Evolutionary conservation across 345 rosid genomes (phyloP), one percentile per base, ranked within the genome.

Genomic region (Lepidium didymum): DNA sequence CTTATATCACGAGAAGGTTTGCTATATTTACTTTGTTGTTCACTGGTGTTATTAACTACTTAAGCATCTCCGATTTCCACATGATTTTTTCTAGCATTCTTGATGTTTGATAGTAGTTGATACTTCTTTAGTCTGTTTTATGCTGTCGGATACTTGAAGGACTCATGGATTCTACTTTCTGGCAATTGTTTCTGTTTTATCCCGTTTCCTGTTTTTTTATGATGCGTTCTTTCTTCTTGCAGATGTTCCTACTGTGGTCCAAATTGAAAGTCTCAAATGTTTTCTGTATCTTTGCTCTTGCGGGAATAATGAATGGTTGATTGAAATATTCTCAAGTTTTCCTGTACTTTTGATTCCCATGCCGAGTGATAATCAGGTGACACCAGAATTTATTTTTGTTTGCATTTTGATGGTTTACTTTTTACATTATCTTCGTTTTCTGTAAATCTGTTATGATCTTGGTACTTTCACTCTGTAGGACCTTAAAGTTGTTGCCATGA

Each of bases 301-400:
- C 64, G 73, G 83, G 7, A 80, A 84, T 66, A 87, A 69, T 63
- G 73, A 82, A 68, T 67, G 87, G 80, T 70, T 71, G 47, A 57
- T 69, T 74, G 84, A 89, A 62, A 84, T 87, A 73, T 77, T 94
- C 27, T 83, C 82, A 46, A 86, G 83, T 77, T 83, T 81, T 73
- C 94, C 96, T 9, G 80, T 84, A 0, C 71, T 91, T 68, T 85
- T 94, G 80, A 84, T 94, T 75, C 91, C 97, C 27, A 78, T 94
- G 45, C 70, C 85, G 23, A 73, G 81, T 76, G 84, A 81, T 63
- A 75, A 72, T 74, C 99, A 94, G 96, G 99, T 90, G 55, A 72
- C 25, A 19, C 71, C n/a, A 55, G 40, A 56, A 27, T 34, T 18
- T 33, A 27, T 53, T 46, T 33, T 1, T 60, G 11, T 51, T 61